These are phyloP conservation scores for Picocystis salinarum DNA, from an alignment of 139 green algal genomes.

Conservation along the genomic window DNA sequence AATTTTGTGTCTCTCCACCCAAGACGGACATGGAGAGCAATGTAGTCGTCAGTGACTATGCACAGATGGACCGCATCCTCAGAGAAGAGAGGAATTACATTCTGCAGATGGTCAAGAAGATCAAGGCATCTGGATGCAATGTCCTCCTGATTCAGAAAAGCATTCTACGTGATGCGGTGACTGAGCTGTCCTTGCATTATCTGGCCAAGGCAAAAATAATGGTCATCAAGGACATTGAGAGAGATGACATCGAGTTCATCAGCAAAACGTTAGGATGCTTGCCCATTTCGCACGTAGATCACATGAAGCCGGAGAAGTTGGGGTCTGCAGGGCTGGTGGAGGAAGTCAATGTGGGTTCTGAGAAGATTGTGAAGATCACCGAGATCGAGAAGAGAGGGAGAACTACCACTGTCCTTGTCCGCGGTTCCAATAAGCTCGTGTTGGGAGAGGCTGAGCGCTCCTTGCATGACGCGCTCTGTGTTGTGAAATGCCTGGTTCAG, in stretches of 20 bases:
- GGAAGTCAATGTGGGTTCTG: constrained; percentile 38
- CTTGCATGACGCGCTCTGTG: constrained; percentile 25
- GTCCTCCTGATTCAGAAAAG: constrained; percentile 97
- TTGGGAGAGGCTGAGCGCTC: constrained; percentile 18
- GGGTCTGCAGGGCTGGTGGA: constrained; percentile 68
- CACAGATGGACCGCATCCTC: constrained; percentile 69
- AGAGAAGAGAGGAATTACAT: constrained; percentile 99
- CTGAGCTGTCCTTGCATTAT: constrained; percentile 94
- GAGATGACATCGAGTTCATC: constrained; percentile 98
- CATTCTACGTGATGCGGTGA: constrained; percentile 90
- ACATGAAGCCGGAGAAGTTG: constrained; percentile 89
- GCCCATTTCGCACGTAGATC: constrained; percentile 88
- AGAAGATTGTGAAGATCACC: constrained; percentile 73
- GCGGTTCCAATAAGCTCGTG: constrained; percentile 89
- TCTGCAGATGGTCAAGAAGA: constrained; percentile 93
- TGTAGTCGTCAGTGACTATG: constrained; percentile 47
- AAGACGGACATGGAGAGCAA: constrained; percentile 98
- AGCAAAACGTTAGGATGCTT: constrained; percentile 81
- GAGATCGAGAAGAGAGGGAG: constrained; percentile 70
- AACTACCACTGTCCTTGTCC: constrained; percentile 80
- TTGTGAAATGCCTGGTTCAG: constrained; percentile 75
- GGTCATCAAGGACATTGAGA: constrained; percentile 90
- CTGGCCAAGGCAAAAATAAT: constrained; percentile 98
- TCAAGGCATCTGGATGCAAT: constrained; percentile 83
- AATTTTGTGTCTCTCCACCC: constrained; percentile 86